Base-by-base conservation (phyloP, 768 basidiomycete genomes). In the Butyriboletus loyo region DNA sequence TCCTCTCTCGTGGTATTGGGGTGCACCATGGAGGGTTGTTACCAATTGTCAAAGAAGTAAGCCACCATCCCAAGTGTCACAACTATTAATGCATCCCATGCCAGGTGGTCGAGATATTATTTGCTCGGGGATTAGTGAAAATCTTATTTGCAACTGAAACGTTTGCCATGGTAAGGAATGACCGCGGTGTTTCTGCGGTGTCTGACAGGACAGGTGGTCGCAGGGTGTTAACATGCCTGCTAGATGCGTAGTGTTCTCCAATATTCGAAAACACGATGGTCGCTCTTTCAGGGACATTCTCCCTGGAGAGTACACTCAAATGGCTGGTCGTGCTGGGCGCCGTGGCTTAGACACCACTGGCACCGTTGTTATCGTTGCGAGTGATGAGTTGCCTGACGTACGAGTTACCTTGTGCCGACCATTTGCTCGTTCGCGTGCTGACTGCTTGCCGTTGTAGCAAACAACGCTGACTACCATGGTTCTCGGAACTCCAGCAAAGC, bases 161-260 rank as follows among this genome's bases (percentile, higher is more conserved):
- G 0, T 99, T 99, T 68, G 96, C 96, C 0, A 98, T 99, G 96
- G 95, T 93, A 50, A 52, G 76, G 32, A 42, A 9, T 37, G 10
- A 19, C 24, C 9, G 5, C 24, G n/a, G 37, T 30, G 6, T 30
- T 53, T 54, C 10, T 46, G 50, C 21, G 54, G 46, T 54, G 25
- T 50, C 54, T 55, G 49, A 63, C 21, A 17, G 22, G 28, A 49
- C 31, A 53, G 27, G 17, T 36, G 52, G 46, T 22, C 49, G 9
- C 54, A 98, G 95, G 97, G 97, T 44, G 97, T 99, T 49, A 99
- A 99, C 71, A 99, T 99, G 97, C 97, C 97, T 19, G 92, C 97
- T 3, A 89, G 85, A 77, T 94, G 87, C 62, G 97, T 99, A 4
- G 97, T 98, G 7, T 99, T 98, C 71, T 95, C 97, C 4, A 85